A percentile compares a stretch with the other conserved stretches of the same genome.
Conservation (phyloP, 2,329 filamentous ascomycete genomes). For the Aaosphaeria pasadenensis region DNA sequence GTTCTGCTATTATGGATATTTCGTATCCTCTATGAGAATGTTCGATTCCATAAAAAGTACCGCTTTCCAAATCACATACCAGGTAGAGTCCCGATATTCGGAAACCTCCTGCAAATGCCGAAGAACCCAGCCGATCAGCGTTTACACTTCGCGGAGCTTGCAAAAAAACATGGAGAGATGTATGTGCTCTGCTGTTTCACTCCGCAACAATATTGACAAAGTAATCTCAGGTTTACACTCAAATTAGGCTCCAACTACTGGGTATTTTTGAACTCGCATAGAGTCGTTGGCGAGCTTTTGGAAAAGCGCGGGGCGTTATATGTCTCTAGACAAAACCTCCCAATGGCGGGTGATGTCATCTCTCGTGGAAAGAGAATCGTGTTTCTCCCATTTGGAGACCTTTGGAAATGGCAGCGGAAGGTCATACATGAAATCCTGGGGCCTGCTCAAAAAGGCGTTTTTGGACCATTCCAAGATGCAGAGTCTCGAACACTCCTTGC, state of each 20-base stretch:
- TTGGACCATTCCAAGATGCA: slow-evolving; percentile 30
- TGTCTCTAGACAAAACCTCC: slow-evolving; percentile 12
- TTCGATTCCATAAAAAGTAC: slow-evolving; percentile 7
- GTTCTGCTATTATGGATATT: too few species aligned
- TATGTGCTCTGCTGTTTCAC: slow-evolving; percentile 5
- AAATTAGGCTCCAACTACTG: slow-evolving; percentile 8
- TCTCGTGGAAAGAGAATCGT: slow-evolving; percentile 27
- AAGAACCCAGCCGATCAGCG: slow-evolving; percentile 9
- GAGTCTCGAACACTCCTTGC: slow-evolving; percentile 24
- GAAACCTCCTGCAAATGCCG: slow-evolving; percentile 15
- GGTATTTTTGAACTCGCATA: slow-evolving; percentile 17
- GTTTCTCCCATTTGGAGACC: slow-evolving; percentile 24
- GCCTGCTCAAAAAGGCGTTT: slow-evolving; percentile 15
- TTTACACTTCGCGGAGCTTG: slow-evolving; percentile 9
- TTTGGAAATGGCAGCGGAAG: slow-evolving; percentile 25
- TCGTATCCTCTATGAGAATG: neutral
- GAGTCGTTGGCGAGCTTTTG: slow-evolving; percentile 12
- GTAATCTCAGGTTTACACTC: slow-evolving; percentile 9
- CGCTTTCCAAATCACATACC: slow-evolving; percentile 6
- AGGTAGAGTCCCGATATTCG: slow-evolving; percentile 10
- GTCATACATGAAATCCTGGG: slow-evolving; percentile 33
- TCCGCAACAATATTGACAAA: neutral
- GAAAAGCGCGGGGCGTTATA: slow-evolving; percentile 16
- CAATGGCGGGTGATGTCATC: slow-evolving; percentile 21
- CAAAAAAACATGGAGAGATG: slow-evolving; percentile 17